Evolutionary conservation across 192 early-diverging fungal genomes (phyloP), one percentile per base, ranked within the genome.

Genomic region (Umbelopsis ramanniana): DNA sequence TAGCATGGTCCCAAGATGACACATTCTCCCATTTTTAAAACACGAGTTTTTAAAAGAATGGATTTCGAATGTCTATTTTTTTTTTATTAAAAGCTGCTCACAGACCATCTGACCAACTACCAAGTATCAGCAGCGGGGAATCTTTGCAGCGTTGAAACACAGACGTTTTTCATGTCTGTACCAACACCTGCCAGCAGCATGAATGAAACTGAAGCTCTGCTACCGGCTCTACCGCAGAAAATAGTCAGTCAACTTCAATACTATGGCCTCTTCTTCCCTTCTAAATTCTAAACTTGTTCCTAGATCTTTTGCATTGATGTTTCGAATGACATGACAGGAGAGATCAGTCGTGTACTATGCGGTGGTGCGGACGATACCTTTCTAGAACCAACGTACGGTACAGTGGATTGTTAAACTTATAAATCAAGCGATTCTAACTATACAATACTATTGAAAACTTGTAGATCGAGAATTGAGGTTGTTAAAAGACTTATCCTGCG

Each of bases 251-350:
- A 50, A 15, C 48, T n/a, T n/a, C 17, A 19, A 50, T 43, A 19
- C 15, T 50, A n/a, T 29, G 29, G 3, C 29, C 48, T n/a, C 14
- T 15, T 15, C 19, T 21, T 6, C 15, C 19, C 3, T 50, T 38
- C 15, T 1, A 35, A 1, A 19, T 14, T 19, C 57, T 63, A 12
- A 38, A 10, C 14, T 7, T 22, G 6, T 54, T 26, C 26, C 17
- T 63, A 63, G 57, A 63, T 63, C 26, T 63, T 63, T 37, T 63
- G 57, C 57, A 63, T 63, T 63, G 57, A 63, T 29, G 57, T 63
- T n/a, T 22, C 57, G 14, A 38, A 63, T 63, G 57, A 63, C 33
- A 19, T 63, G 57, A 63, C 57, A 4, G 19, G 23, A 26, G 57
- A 63, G 12, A 22, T 63, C 17, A 63, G 26, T 29, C 26, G 24